phyloP scores from a whole-genome alignment of 768 basidiomycete genomes.

The Auricularia sp. region DNA sequence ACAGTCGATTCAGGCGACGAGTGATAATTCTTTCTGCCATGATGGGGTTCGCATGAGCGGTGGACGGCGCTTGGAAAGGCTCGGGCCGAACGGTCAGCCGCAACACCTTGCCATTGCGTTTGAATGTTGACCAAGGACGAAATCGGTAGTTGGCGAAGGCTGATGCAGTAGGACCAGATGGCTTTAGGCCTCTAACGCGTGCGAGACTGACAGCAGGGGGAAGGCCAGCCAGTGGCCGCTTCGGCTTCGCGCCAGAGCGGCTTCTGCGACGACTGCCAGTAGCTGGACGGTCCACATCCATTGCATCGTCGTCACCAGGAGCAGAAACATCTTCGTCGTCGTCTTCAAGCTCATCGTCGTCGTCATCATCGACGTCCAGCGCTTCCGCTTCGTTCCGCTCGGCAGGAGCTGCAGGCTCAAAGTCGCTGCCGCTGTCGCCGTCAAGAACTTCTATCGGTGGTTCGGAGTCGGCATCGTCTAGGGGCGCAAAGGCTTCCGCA shows the following conservation, averaged over 20 bases:
- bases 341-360: not conserved
- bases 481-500: not conserved
- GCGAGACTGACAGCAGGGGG: not conserved
- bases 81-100: conserved; percentile 40
- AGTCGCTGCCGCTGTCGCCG: not conserved
- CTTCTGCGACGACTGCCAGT: no score
- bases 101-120: not conserved
- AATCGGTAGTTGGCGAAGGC: not conserved
- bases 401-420: not conserved
- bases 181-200: not conserved
- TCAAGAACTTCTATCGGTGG: not conserved
- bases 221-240: not conserved
- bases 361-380: not conserved
- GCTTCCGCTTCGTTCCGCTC: not conserved
- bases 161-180: not conserved
- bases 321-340: not conserved
- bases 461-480: not conserved
- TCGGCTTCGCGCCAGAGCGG: no score
- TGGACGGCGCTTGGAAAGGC: conserved; percentile 35
- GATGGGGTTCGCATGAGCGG: conserved; percentile 45
- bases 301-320: not conserved
- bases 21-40: conserved; percentile 37
- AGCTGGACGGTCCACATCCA: not conserved
- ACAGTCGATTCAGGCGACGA: conserved; percentile 54
- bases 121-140: not conserved